Base-by-base conservation (phyloP, 345 rosid species). In the Salix caprea region DNA sequence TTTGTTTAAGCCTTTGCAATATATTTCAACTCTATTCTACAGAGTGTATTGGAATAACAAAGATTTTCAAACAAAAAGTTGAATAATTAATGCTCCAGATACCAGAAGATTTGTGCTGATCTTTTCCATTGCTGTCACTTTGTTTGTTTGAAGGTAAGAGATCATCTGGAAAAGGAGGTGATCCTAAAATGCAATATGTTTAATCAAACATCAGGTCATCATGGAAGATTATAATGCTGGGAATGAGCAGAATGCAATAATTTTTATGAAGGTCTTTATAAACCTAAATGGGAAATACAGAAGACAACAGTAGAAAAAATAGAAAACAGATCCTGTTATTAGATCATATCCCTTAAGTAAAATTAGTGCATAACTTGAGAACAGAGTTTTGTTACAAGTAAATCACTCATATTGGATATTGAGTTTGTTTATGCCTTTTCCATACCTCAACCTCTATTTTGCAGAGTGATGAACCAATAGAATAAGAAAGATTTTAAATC, bases 81-180 rank as follows among this genome's bases (percentile, higher is more conserved):
- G 1, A 44, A 66, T 50, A 14, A 71, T 10, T 48, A 60, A 44
- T 46, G 64, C 65, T 68, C 36, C 40, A 70, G 67, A 76, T 89
- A 94, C 94, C 94, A 7, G 90, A 78, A 82, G 78, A 36, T 75
- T 73, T 80, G 37, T 54, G 82, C 16, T 69, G 72, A 75, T 89
- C 90, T 65, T 72, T 80, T 36, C 16, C 65, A 54, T 44, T 65
- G 67, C 65, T 37, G 83, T 86, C 81, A 71, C 65, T 64, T 6
- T 89, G 81, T 72, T 80, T 76, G 76, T 87, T 94, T 30, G 81
- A 72, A 72, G 70, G 76, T 71, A 90, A 76, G 75, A 90, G 91
- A 80, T 94, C 94, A 60, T 79, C 86, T 34, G 90, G 88, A 81
- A 90, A 80, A 70, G 87, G 80, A 52, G 82, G 84, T 5, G 91